These are phyloP conservation scores for Phlyctochytrium bullatum DNA, from an alignment of 192 early-diverging fungal species.

Conservation along the genomic window DNA sequence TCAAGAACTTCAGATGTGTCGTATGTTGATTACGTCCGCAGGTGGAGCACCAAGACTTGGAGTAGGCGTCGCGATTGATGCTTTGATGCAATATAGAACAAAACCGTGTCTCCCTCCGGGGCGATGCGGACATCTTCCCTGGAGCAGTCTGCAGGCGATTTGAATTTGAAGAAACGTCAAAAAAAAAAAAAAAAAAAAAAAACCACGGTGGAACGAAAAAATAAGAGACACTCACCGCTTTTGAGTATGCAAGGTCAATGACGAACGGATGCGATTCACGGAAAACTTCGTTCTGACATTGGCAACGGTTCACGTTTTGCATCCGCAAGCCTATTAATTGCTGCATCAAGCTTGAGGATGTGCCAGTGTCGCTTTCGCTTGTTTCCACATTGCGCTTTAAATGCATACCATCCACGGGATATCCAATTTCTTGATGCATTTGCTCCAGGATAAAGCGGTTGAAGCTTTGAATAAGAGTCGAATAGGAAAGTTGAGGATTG, in stretches of 20 bases:
- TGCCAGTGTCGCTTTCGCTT: not conserved
- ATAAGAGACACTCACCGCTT: constrained; percentile 39
- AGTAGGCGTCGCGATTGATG: constrained; percentile 65
- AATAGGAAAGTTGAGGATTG: constrained; percentile 57
- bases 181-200: constrained; percentile 12
- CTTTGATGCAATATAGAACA: constrained; percentile 27
- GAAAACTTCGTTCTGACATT: constrained; percentile 60
- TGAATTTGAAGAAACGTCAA: not conserved
- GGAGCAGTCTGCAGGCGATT: constrained; percentile 1
- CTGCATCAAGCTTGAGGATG: constrained; percentile 25
- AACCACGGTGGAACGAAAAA: constrained; percentile 7
- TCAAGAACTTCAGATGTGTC: constrained; percentile 67
- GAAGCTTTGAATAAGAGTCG: constrained; percentile 80
- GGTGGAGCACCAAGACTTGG: constrained; percentile 80
- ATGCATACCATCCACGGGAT: too few relatives aligned
- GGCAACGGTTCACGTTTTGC: constrained; percentile 60
- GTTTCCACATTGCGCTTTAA: too few relatives aligned
- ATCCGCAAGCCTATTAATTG: constrained; percentile 69
- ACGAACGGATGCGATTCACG: constrained; percentile 76
- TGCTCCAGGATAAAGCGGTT: constrained; percentile 92
- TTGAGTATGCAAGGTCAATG: constrained; percentile 78
- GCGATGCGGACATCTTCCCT: not conserved
- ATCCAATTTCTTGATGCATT: constrained; percentile 67
- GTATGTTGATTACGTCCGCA: constrained; percentile 85
- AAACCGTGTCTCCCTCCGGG: constrained; percentile 1